Base-by-base conservation (phyloP, 1,139 yeast species). In the Taphrina sp. region DNA sequence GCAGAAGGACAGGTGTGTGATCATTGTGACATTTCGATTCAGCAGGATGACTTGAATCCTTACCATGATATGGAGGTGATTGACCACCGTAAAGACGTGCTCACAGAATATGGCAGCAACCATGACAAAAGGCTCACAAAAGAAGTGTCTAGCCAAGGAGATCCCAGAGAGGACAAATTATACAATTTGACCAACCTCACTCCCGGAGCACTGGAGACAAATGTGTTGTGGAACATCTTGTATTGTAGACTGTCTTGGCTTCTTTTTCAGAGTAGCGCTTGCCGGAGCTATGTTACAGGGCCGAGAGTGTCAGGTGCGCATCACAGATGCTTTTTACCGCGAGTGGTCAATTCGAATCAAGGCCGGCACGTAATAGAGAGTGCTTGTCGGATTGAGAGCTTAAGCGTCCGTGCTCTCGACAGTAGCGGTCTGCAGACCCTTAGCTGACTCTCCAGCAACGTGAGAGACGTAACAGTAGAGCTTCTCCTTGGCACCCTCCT, bases 401-500 rank as follows among this genome's bases (percentile, higher is more conserved):
- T 43, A 43, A 31, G 47, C 47, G 28, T 43, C 47, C 17, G 47
- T 43, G 14, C 34, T 23, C 76, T 88, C 95, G 75, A 92, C 92
- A 74, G 89, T 96, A 76, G 82, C 85, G 76, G 99, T 92, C 79
- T 89, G 85, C 77, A 92, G 86, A 79, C 97, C 97, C 85, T 92
- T 92, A 77, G 88, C 82, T 67, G 95, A 74, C 72, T 96, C 85
- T 71, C 90, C 97, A 72, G 80, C 78, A 74, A 94, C 96, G 72
- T 95, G 94, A 82, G 92, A 97, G 72, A 94, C 98, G 78, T 81
- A 89, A 69, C 98, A 90, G 82, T 88, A 94, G 75, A 94, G 84
- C 78, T 90, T 89, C 80, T 89, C 94, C 84, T 86, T 86, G 73
- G 98, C 97, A 76, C 89, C 92, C 82, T 94, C 98, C 81, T 92